phyloP scores from a whole-genome alignment of 306 rosid species.

The Ammopiptanthus mongolicus region DNA sequence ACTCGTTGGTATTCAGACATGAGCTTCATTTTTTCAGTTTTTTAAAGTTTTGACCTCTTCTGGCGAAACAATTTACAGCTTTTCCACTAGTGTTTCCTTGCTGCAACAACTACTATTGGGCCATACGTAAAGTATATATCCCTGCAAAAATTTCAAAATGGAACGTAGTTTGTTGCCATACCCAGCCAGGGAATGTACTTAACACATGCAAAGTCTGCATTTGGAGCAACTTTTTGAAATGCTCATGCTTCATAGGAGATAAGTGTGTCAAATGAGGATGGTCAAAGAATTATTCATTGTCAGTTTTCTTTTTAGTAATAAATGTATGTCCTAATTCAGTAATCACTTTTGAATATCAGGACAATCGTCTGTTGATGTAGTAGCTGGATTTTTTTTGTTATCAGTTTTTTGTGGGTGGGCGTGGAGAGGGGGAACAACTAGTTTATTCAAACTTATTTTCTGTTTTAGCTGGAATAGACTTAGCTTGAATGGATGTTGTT shows the following conservation, averaged over 20 bases:
- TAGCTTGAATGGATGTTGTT: neutral
- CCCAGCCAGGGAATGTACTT: neutral
- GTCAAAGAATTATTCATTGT: neutral
- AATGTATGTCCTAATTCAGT: neutral
- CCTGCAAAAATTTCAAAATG: neutral
- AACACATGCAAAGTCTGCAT: neutral
- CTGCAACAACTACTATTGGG: neutral
- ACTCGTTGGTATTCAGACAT: neutral
- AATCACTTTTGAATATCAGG: neutral
- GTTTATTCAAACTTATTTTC: neutral
- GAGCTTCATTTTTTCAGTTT: neutral
- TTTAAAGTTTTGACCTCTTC: neutral
- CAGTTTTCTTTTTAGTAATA: neutral
- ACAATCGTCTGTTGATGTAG: neutral
- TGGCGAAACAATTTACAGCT: neutral
- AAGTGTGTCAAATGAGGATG: neutral
- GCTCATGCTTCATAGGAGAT: neutral
- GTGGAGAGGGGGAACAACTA: neutral
- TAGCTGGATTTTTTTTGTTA: neutral
- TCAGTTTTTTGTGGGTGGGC: neutral
- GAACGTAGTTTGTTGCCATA: neutral
- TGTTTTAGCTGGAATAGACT: neutral
- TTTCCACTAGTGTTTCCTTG: neutral
- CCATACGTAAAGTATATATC: neutral
- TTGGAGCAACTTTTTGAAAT: neutral